Conservation (phyloP, 1,284 basidiomycete genomes). For the Pascua guehoae region DNA sequence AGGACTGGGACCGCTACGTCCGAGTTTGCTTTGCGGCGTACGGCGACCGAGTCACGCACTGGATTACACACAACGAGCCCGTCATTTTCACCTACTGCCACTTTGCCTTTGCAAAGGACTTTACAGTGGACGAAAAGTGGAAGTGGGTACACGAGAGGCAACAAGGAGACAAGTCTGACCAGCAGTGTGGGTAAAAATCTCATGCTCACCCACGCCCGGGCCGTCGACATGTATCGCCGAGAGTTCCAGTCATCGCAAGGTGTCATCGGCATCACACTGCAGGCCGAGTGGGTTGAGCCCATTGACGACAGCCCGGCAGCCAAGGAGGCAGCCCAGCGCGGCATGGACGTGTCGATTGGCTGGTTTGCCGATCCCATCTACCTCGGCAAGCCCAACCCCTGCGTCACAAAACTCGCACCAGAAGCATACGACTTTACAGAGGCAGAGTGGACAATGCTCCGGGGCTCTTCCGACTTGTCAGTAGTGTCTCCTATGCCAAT, state of each 20-base stretch:
- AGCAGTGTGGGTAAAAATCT: constrained; percentile 8
- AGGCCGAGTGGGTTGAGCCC: constrained; percentile 28
- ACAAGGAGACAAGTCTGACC: background rate
- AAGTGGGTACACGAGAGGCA: background rate
- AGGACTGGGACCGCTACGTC: too few relatives aligned
- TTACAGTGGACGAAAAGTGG: constrained; percentile 7
- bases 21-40: too few relatives aligned
- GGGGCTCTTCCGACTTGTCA: constrained; percentile 12
- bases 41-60: constrained; percentile 59
- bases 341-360: constrained; percentile 12
- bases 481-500: constrained; percentile 15
- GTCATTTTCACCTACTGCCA: constrained; percentile 16
- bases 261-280: constrained; percentile 28
- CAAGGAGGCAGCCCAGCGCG: constrained; percentile 15
- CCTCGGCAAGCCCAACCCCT: background rate
- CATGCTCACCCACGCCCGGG: constrained; percentile 22
- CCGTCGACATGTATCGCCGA: constrained; percentile 25
- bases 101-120: constrained; percentile 3
- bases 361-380: constrained; percentile 28
- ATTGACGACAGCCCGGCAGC: constrained; percentile 21
- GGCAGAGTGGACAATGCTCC: constrained; percentile 14
- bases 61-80: constrained; percentile 52
- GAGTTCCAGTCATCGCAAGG: constrained; percentile 20
- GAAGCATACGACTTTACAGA: constrained; percentile 7
- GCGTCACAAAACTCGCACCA: constrained; percentile 1